Conservation (phyloP, 2,329 filamentous ascomycete species). For the Microascus cirrosus region DNA sequence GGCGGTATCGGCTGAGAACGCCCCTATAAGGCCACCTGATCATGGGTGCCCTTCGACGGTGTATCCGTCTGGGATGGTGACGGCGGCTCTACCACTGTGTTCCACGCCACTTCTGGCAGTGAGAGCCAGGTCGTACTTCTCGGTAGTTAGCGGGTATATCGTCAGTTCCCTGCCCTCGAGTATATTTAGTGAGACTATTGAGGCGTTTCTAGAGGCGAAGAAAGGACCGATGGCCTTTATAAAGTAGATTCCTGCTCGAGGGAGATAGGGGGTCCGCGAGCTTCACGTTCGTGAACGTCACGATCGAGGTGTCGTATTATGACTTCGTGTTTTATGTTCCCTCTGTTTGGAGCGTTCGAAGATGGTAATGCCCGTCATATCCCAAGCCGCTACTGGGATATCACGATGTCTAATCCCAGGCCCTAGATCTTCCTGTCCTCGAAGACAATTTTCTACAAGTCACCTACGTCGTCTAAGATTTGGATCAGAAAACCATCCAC, state of each 20-base stretch:
- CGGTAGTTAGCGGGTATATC: constrained; percentile 59
- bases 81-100: constrained; percentile 21
- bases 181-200: constrained; percentile 42
- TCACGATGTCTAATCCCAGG: constrained; percentile 21
- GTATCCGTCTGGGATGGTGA: constrained; percentile 55
- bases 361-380: constrained; percentile 21
- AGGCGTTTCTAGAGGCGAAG: constrained; percentile 47
- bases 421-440: constrained; percentile 42
- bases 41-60: constrained; percentile 51
- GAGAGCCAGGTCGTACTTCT: constrained; percentile 53
- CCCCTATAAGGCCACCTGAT: constrained; percentile 26
- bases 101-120: constrained; percentile 26
- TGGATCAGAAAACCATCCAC: constrained; percentile 59
- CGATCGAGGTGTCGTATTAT: constrained; percentile 42
- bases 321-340: constrained; percentile 47
- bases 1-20: constrained; percentile 14
- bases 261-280: constrained; percentile 30
- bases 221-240: constrained; percentile 39
- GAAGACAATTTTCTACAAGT: constrained; percentile 67
- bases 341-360: constrained; percentile 37
- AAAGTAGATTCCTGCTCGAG: constrained; percentile 46
- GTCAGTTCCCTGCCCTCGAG: constrained; percentile 54
- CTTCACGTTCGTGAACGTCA: constrained; percentile 34
- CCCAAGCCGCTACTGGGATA: neutral
- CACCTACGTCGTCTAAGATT: constrained; percentile 66